A percentile compares a stretch with the other conserved stretches of the same genome.
Evolutionary conservation across 768 basidiomycete genomes (phyloP).

Genomic region (Arthromyces matolae): DNA sequence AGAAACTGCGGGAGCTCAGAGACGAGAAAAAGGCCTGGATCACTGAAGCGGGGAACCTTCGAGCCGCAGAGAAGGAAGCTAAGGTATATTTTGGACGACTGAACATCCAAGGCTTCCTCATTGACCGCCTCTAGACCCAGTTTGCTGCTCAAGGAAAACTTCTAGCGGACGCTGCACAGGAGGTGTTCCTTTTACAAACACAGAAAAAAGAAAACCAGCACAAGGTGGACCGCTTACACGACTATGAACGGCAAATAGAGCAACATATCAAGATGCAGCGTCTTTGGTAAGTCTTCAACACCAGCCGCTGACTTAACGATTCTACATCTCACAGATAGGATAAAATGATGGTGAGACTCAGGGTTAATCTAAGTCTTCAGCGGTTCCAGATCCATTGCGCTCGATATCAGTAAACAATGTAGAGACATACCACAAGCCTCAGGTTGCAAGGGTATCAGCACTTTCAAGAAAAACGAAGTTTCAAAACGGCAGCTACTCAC

Average conservation of each 20-base stretch:
- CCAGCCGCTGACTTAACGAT: background rate
- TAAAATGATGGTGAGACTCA: no score
- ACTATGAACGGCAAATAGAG: slow-evolving; percentile 87
- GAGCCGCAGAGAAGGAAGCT: slow-evolving; percentile 67
- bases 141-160: slow-evolving; percentile 68
- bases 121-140: slow-evolving; percentile 62
- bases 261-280: slow-evolving; percentile 73
- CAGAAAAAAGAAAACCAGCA: slow-evolving; percentile 74
- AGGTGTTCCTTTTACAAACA: slow-evolving; percentile 71
- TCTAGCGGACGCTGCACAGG: slow-evolving; percentile 61
- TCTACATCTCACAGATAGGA: no score
- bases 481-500: no score
- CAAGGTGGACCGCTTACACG: slow-evolving; percentile 74
- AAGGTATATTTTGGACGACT: slow-evolving; percentile 38
- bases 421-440: no score
- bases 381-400: no score
- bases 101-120: no score
- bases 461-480: no score
- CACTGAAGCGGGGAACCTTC: slow-evolving; percentile 61
- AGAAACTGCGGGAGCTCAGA: slow-evolving; percentile 67
- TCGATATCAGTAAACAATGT: no score
- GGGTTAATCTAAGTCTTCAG: no score
- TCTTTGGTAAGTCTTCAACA: slow-evolving; percentile 54
- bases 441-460: no score
- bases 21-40: slow-evolving; percentile 81